phyloP scores from a whole-genome alignment of 192 early-diverging fungal genomes.

The Podila verticillata region DNA sequence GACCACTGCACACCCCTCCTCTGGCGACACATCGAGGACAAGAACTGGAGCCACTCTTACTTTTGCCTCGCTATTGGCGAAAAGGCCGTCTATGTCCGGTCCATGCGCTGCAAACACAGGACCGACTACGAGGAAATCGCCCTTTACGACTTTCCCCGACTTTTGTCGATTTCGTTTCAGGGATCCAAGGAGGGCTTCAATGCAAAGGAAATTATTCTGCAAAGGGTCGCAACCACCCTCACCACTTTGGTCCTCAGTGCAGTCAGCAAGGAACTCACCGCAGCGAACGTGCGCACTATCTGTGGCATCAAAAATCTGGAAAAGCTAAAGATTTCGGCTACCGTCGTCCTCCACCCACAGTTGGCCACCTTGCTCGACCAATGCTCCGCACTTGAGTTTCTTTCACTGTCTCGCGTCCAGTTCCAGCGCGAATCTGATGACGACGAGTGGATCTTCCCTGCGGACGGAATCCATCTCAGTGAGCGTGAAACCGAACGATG shows the following conservation, averaged over 20 bases:
- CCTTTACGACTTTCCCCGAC: constrained; percentile 30
- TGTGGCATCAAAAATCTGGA: constrained; percentile 15
- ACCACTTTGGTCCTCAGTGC: constrained; percentile 22
- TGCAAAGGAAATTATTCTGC: constrained; percentile 19
- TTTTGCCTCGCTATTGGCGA: constrained; percentile 20
- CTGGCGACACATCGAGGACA: constrained; percentile 41
- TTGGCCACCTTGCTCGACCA: constrained; percentile 11
- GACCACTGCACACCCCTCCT: constrained; percentile 30
- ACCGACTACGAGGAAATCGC: constrained; percentile 40
- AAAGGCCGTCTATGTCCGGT: constrained; percentile 23
- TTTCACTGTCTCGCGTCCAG: constrained; percentile 23
- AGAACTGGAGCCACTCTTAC: constrained; percentile 22
- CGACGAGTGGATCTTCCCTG: background rate
- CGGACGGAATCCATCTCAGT: background rate
- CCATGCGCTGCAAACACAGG: constrained; percentile 31
- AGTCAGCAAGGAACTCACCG: background rate
- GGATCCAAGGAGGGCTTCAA: constrained; percentile 18
- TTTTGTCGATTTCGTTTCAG: constrained; percentile 19
- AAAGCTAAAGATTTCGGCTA: constrained; percentile 28
- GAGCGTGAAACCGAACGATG: background rate
- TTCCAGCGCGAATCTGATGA: background rate
- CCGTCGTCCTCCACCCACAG: background rate
- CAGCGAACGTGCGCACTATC: constrained; percentile 7
- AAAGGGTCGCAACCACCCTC: constrained; percentile 4
- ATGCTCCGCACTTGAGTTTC: constrained; percentile 26